phyloP scores from a whole-genome alignment of 495 filamentous ascomycete genomes.

The Aspergillus bridgeri region DNA sequence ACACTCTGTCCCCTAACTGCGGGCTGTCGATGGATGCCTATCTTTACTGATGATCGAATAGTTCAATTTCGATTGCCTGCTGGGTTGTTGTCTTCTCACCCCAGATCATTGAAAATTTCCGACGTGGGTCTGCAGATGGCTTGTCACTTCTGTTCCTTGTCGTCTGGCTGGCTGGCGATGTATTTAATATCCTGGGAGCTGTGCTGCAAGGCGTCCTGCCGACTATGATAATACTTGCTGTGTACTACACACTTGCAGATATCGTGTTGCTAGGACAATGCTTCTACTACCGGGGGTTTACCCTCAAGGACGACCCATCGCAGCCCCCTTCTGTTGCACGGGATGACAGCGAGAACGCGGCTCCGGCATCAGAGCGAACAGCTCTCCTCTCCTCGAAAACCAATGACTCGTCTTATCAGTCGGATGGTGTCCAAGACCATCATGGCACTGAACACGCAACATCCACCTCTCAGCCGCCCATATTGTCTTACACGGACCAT shows the following conservation, averaged over 20 bases:
- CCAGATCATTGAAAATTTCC: constrained; percentile 95
- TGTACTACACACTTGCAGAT: constrained; percentile 95
- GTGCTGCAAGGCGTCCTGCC: constrained; percentile 91
- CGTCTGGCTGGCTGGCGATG: constrained; percentile 88
- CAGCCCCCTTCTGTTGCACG: constrained; percentile 12
- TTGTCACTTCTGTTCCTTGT: constrained; percentile 86
- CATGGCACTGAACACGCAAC: constrained; percentile 2
- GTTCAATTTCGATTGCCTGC: constrained; percentile 92
- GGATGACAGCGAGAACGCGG: constrained; percentile 13
- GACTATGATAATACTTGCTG: constrained; percentile 92
- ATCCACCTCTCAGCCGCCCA: constrained; percentile 11
- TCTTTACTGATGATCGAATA: constrained; percentile 29
- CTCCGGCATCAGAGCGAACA: constrained; percentile 30
- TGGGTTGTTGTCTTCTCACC: constrained; percentile 98
- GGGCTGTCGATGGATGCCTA: background rate
- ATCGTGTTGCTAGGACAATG: constrained; percentile 83
- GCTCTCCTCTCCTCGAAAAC: constrained; percentile 27
- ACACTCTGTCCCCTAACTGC: too few relatives aligned
- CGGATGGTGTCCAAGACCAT: constrained; percentile 11
- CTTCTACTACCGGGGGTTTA: constrained; percentile 90
- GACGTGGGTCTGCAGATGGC: constrained; percentile 79
- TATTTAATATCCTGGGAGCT: constrained; percentile 94
- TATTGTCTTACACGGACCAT: constrained; percentile 12
- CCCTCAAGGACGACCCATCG: constrained; percentile 53
- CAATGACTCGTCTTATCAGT: constrained; percentile 23